Conservation (phyloP, 768 basidiomycete species). For the Lentinula sp. region DNA sequence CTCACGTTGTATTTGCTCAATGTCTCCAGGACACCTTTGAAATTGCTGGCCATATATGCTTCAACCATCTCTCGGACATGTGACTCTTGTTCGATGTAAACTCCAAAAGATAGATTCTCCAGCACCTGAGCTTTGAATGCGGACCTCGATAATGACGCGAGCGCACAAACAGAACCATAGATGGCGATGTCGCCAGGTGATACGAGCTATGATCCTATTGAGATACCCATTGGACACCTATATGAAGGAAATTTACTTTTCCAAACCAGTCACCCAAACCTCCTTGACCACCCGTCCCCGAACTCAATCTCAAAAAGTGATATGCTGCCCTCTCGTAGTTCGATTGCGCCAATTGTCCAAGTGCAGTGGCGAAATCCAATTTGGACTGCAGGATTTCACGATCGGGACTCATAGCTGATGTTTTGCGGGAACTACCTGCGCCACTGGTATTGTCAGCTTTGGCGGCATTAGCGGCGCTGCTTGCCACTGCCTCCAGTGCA, state of each 20-base stretch:
- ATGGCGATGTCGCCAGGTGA: slow-evolving; percentile 82
- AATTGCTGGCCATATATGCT: slow-evolving; percentile 81
- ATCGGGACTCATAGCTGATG: slow-evolving; percentile 41
- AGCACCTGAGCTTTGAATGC: slow-evolving; percentile 64
- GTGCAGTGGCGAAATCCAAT: slow-evolving; percentile 74
- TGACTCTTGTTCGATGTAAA: slow-evolving; percentile 81
- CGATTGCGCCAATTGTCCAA: slow-evolving; percentile 66
- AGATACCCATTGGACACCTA: background rate
- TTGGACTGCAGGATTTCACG: slow-evolving; percentile 69
- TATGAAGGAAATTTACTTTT: slow-evolving; percentile 34
- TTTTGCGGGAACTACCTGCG: slow-evolving; percentile 12
- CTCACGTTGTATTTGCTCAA: slow-evolving; percentile 67
- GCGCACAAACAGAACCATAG: slow-evolving; percentile 78
- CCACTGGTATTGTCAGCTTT: slow-evolving; percentile 16
- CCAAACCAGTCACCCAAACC: slow-evolving; percentile 73
- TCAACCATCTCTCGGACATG: slow-evolving; percentile 84
- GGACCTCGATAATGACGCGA: slow-evolving; percentile 68
- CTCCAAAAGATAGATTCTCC: slow-evolving; percentile 63
- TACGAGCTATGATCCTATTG: slow-evolving; percentile 44
- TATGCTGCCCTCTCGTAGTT: slow-evolving; percentile 79
- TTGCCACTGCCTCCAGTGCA: slow-evolving; percentile 61
- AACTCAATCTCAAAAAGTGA: slow-evolving; percentile 62
- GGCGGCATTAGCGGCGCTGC: slow-evolving; percentile 24
- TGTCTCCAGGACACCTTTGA: slow-evolving; percentile 74
- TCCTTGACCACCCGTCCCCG: slow-evolving; percentile 36